Evolutionary conservation across 164 flowering plant genomes (phyloP).

Genomic region (Kalanchoe fedtschenkoi): DNA sequence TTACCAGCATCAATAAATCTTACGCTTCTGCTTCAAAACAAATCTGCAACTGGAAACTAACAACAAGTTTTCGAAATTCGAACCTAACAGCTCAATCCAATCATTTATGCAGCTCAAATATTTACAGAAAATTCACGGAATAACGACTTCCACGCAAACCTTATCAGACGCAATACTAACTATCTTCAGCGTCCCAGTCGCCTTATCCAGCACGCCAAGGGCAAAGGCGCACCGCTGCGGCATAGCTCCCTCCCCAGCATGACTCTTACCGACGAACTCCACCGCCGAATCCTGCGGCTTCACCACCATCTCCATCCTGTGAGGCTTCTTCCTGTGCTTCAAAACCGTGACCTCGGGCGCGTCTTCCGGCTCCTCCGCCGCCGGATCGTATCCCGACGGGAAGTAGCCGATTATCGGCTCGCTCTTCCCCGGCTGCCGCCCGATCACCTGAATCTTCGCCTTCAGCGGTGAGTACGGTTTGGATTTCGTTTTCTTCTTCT

Average conservation of each 20-base stretch:
- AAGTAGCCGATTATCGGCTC: conserved; percentile 1
- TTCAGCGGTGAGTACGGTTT: no score
- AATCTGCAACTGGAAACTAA: not conserved
- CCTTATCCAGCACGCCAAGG: not conserved
- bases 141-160: no score
- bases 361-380: not conserved
- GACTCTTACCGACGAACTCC: not conserved
- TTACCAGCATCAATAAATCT: no score
- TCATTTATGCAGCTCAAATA: no score
- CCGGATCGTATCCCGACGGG: not conserved
- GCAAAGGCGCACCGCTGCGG: not conserved
- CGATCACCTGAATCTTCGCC: not conserved
- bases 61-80: not conserved
- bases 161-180: not conserved
- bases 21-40: not conserved
- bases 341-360: not conserved
- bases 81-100: no score
- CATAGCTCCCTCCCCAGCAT: not conserved
- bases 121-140: no score
- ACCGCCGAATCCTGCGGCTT: not conserved
- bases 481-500: no score
- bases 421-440: not conserved
- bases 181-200: not conserved
- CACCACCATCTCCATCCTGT: not conserved
- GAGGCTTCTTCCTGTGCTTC: not conserved